Evolutionary conservation across 345 rosid species (phyloP), one percentile per base, ranked within the genome.

Genomic region (Erysimum cheiranthoides): DNA sequence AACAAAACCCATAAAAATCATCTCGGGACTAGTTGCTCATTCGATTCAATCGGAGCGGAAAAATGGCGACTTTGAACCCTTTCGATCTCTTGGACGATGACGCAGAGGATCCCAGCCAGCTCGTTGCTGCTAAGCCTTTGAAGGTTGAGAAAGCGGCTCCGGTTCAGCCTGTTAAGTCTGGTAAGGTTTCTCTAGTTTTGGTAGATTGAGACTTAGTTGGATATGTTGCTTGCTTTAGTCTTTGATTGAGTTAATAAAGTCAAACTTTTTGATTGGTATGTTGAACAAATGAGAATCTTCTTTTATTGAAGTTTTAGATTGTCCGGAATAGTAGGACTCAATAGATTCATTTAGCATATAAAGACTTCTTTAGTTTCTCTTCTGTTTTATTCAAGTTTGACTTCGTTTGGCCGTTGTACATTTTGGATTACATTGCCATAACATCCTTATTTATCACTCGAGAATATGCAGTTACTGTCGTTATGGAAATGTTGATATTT

Each of bases 41-140:
- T 64, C 10, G 75, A 70, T 63, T 77, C 59, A 62, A 2, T 10
- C 38, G 27, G 45, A 40, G 45, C 68, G 61, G 81, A 39, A 17
- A 40, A 77, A 92, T 95, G 99, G 84, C 97, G 68, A 87, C 89
- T 70, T 9, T 51, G 84, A 95, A 95, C 85, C 92, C 93, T 10
- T 95, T 95, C 25, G 88, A 84, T 86, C 85, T 95, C 73, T 79
- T 95, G 70, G 92, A 88, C 4, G 92, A 82, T 46, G 97, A 86
- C 59, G 79, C 80, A 17, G 99, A 89, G 75, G 98, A 95, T 64
- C 84, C 85, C 0, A 76, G 70, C 58, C 84, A 64, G 64, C 65
- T 95, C 42, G 92, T 87, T 0, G 90, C 89, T 2, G 87, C 85
- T 79, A 82, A 83, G 74, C 73, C 84, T 67, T 76, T 76, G 70